Percentiles rank a stretch among this genome's conserved stretches.
These are phyloP conservation scores for Pseudozyma sp. DNA, from an alignment of 1,284 basidiomycete genomes.

Conservation along the genomic window DNA sequence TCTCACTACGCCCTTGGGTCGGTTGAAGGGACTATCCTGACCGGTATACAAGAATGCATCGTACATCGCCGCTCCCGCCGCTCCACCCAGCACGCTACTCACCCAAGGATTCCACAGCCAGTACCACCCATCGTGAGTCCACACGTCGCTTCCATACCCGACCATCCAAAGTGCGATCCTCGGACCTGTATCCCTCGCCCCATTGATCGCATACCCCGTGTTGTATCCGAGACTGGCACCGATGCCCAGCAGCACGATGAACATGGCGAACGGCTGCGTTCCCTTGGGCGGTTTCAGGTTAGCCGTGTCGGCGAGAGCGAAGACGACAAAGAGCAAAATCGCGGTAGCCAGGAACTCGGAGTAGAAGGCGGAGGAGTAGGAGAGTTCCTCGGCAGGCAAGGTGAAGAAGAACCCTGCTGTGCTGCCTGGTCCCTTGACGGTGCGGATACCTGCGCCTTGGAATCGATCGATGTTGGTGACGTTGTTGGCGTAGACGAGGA, in stretches of 20 bases:
- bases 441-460: slow-evolving; percentile 77
- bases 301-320: slow-evolving; percentile 52
- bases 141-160: slow-evolving; percentile 73
- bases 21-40: slow-evolving; percentile 64
- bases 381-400: slow-evolving; percentile 70
- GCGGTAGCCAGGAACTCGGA: slow-evolving; percentile 58
- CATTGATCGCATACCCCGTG: slow-evolving; percentile 76
- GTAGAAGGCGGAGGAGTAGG: slow-evolving; percentile 34
- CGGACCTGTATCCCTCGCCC: slow-evolving; percentile 77
- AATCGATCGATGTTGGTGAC: slow-evolving; percentile 78
- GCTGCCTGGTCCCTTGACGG: slow-evolving; percentile 71
- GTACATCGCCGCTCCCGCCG: slow-evolving; percentile 66
- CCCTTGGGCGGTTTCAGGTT: slow-evolving; percentile 73
- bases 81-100: slow-evolving; percentile 61
- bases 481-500: slow-evolving; percentile 80
- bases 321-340: slow-evolving; percentile 54
- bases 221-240: slow-evolving; percentile 74
- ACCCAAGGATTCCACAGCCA: slow-evolving; percentile 79
- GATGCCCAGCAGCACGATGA: slow-evolving; percentile 74
- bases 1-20: slow-evolving; percentile 13
- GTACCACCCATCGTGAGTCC: slow-evolving; percentile 74
- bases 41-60: slow-evolving; percentile 69
- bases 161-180: slow-evolving; percentile 75
- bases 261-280: slow-evolving; percentile 74
- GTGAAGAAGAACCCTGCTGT: slow-evolving; percentile 80